Evolutionary conservation across 441 rosid species (phyloP), one percentile per base, ranked within the genome.

Genomic region (Euphorbia corollata): DNA sequence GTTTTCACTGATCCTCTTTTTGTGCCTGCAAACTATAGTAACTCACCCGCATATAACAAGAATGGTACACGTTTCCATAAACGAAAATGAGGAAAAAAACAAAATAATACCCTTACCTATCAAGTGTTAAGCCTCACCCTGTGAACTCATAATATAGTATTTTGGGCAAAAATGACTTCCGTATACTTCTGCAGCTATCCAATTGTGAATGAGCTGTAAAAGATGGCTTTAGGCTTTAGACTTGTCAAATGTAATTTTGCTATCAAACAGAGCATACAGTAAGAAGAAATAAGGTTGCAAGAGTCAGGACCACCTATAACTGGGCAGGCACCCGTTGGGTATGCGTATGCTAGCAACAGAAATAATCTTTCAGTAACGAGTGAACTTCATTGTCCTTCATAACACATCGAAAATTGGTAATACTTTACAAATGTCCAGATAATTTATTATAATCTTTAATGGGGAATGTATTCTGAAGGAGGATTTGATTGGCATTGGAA

Each of bases 371-470:
- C 16, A 10, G 24, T 39, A 61, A 60, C 7, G 36, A n/a, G n/a
- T 36, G 23, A 38, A 41, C 53, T 41, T 9, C 23, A 5, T n/a
- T 51, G 18, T 41, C 27, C 19, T 64, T 30, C 59, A 48, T 22
- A 30, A 24, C 10, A n/a, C 22, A 27, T 48, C 43, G 4, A 51
- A 57, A 24, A 0, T 0, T 11, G 5, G 53, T 51, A 11, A 6
- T 19, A 48, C n/a, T n/a, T 2, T 43, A 43, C 32, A 1, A 5
- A 41, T 39, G n/a, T 63, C 13, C 43, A 20, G 51, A 45, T 45
- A 47, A 63, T 59, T 34, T 0, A 59, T 34, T 18, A 8, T 59
- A n/a, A 59, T 59, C 43, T 36, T 16, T 59, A 59, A 59, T 59
- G 63, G 16, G 13, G 63, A 30, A 36, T 18, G 1, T 18, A n/a